These are phyloP conservation scores for Agastache rugosa DNA, from an alignment of 257 asterid genomes.

Conservation along the genomic window DNA sequence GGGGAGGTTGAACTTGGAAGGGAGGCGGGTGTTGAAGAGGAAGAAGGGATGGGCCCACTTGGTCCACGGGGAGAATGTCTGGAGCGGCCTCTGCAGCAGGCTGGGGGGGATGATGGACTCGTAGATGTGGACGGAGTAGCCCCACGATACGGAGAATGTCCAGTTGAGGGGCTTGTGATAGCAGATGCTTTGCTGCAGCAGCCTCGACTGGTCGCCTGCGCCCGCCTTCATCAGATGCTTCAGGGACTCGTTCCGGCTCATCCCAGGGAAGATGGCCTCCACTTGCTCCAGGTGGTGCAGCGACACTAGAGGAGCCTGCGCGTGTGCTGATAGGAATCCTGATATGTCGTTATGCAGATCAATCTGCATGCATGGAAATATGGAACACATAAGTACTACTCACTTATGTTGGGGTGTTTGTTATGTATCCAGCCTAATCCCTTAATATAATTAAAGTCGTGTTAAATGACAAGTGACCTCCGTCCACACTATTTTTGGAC, in stretches of 20 bases:
- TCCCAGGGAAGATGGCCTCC: conserved; percentile 40
- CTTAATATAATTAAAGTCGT: too few relatives aligned
- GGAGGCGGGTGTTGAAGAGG: conserved; percentile 47
- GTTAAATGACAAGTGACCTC: too few relatives aligned
- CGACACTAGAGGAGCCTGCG: conserved; percentile 43
- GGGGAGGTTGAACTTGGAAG: conserved; percentile 27
- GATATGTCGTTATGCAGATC: conserved; percentile 44
- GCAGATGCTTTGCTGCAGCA: conserved; percentile 48
- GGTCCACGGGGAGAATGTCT: conserved; percentile 50
- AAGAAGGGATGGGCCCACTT: conserved; percentile 33
- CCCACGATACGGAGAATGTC: conserved; percentile 52
- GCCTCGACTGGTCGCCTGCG: conserved; percentile 36
- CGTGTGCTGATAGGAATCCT: conserved; percentile 43
- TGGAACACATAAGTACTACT: too few relatives aligned
- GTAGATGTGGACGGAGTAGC: conserved; percentile 44
- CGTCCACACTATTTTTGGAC: too few relatives aligned
- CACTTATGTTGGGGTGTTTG: too few relatives aligned
- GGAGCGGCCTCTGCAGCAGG: conserved; percentile 39
- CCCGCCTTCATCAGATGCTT: conserved; percentile 42
- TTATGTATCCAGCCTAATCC: too few relatives aligned
- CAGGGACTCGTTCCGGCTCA: conserved; percentile 28
- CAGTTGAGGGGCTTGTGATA: conserved; percentile 38
- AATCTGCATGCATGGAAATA: conserved; percentile 5
- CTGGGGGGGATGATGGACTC: conserved; percentile 41
- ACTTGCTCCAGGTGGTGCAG: conserved; percentile 46